These are phyloP conservation scores for Aspergillus kassunensis DNA, from an alignment of 495 filamentous ascomycete species.

Conservation along the genomic window DNA sequence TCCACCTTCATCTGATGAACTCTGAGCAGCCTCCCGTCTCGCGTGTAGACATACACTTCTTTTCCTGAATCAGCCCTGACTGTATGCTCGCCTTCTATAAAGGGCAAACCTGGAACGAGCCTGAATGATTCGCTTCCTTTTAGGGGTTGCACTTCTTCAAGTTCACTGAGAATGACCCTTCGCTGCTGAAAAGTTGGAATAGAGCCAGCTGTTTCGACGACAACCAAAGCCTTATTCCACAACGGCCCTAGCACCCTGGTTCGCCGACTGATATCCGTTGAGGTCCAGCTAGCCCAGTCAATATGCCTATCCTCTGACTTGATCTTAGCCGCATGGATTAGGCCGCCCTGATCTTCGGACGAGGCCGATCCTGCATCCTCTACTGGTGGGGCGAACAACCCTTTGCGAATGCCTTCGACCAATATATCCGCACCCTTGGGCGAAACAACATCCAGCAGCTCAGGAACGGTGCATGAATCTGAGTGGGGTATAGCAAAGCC, in stretches of 20 bases:
- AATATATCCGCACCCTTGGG: conserved; percentile 58
- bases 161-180: conserved; percentile 37
- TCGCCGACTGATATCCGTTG: conserved; percentile 43
- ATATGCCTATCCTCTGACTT: conserved; percentile 49
- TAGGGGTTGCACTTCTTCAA: conserved; percentile 33
- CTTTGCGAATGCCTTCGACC: conserved; percentile 50
- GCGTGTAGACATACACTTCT: conserved; percentile 37
- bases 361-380: conserved; percentile 35
- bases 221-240: conserved; percentile 46
- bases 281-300: conserved; percentile 49
- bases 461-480: conserved; percentile 37
- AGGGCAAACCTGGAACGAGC: conserved; percentile 37
- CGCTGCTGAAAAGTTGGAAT: conserved; percentile 27
- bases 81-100: conserved; percentile 28
- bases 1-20: conserved; percentile 44
- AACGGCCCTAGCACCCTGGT: conserved; percentile 51
- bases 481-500: conserved; percentile 48
- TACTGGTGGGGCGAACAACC: conserved; percentile 64
- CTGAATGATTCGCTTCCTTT: conserved; percentile 26
- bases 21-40: conserved; percentile 33
- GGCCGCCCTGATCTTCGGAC: conserved; percentile 10
- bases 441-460: conserved; percentile 38
- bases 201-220: conserved; percentile 15
- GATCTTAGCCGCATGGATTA: conserved; percentile 50
- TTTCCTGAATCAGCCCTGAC: conserved; percentile 26